Percentiles rank a stretch among this genome's conserved stretches.
Evolutionary conservation across 805 yeast genomes (phyloP).

Genomic region (Schwanniomyces vanrijiae): DNA sequence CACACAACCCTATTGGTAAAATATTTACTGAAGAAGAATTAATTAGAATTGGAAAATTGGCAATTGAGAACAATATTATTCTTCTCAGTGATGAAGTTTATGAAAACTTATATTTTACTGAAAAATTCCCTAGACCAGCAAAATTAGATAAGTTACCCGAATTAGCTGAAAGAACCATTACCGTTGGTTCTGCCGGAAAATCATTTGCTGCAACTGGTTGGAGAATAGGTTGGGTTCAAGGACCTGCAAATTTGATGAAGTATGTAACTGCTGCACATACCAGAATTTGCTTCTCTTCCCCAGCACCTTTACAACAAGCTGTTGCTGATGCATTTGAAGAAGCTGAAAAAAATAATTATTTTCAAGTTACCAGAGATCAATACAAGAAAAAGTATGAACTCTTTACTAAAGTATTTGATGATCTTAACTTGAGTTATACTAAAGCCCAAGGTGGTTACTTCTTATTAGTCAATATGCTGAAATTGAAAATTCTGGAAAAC

Average conservation of each 20-base stretch:
- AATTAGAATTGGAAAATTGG: conserved; percentile 70
- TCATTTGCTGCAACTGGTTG: conserved; percentile 99
- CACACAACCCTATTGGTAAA: conserved; percentile 96
- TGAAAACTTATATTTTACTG: conserved; percentile 77
- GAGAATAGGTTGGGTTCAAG: conserved; percentile 97
- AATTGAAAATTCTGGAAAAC: conserved; percentile 74
- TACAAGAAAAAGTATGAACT: conserved; percentile 73
- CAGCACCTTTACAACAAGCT: conserved; percentile 92
- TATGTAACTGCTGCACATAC: conserved; percentile 90
- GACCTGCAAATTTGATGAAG: conserved; percentile 75
- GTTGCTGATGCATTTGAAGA: conserved; percentile 71
- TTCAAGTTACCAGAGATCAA: conserved; percentile 62
- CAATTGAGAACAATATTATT: conserved; percentile 79
- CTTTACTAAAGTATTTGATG: conserved; percentile 78
- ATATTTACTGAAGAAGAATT: conserved; percentile 79
- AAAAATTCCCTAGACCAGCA: conserved; percentile 78
- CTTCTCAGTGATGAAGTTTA: conserved; percentile 94
- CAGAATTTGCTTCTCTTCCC: conserved; percentile 87
- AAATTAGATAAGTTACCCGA: conserved; percentile 67
- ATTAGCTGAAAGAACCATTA: conserved; percentile 71
- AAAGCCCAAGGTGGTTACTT: conserved; percentile 93
- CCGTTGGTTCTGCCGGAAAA: conserved; percentile 97
- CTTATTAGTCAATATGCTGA: conserved; percentile 81
- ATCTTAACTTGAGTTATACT: conserved; percentile 85
- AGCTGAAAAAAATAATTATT: conserved; percentile 66